These are phyloP conservation scores for Cryptosporidium viatorum DNA, from an alignment of 169 alveolate genomes.

Conservation along the genomic window DNA sequence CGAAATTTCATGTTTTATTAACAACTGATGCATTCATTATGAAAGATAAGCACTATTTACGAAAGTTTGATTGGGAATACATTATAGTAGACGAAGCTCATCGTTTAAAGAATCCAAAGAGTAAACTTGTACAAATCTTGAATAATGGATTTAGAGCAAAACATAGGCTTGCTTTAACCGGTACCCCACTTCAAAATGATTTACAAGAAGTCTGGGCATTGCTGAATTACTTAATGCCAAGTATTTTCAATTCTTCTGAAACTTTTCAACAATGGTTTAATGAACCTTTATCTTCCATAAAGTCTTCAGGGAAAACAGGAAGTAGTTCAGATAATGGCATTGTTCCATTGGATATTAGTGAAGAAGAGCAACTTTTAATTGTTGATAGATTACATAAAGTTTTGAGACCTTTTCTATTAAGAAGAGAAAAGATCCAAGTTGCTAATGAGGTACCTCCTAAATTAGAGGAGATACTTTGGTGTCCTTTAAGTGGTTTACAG, in stretches of 20 bases:
- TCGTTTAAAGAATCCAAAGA: conserved; percentile 93
- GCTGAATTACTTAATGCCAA: conserved; percentile 89
- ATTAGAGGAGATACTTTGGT: conserved; percentile 90
- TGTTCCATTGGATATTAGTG: conserved; percentile 86
- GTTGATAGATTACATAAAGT: conserved; percentile 92
- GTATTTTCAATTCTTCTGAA: conserved; percentile 89
- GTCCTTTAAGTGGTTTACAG: conserved; percentile 89
- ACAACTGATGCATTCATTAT: conserved; percentile 80
- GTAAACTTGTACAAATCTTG: conserved; percentile 85
- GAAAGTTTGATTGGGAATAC: conserved; percentile 92
- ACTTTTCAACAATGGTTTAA: conserved; percentile 93
- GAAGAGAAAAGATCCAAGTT: conserved; percentile 94
- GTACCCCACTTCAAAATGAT: conserved; percentile 91
- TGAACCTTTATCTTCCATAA: conserved; percentile 82
- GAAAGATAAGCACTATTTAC: conserved; percentile 82
- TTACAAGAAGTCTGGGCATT: conserved; percentile 92
- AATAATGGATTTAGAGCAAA: conserved; percentile 79
- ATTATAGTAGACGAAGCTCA: conserved; percentile 96
- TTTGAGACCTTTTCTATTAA: conserved; percentile 91
- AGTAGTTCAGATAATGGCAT: conserved; percentile 86
- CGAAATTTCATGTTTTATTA: conserved; percentile 78
- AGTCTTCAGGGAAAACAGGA: conserved; percentile 79
- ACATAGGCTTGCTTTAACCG: conserved; percentile 92
- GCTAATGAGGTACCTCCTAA: conserved; percentile 93
- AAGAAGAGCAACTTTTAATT: conserved; percentile 90